Percentiles rank a stretch among this genome's conserved stretches.
Conservation (phyloP, 1,139 yeast species). For the Yamadazyma mexicana region DNA sequence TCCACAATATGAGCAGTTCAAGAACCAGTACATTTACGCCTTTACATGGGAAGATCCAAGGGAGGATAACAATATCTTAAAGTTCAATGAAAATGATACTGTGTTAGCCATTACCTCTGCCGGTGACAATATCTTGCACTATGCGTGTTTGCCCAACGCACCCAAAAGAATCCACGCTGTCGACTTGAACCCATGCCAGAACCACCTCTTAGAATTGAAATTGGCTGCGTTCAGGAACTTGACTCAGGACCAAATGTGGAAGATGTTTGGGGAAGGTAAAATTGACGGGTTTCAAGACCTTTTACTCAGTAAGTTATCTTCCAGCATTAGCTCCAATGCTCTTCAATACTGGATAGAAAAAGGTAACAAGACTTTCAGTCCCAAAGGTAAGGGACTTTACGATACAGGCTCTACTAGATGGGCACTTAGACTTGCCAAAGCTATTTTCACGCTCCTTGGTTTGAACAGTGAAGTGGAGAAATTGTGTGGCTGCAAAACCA, state of each 20-base stretch:
- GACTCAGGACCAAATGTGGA: conserved; percentile 65
- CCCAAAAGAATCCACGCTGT: conserved; percentile 82
- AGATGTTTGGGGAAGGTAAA: conserved; percentile 73
- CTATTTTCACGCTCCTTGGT: conserved; percentile 59
- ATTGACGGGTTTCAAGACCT: conserved; percentile 48
- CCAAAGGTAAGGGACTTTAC: conserved; percentile 56
- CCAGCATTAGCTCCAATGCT: conserved; percentile 75
- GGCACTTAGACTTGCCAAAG: conserved; percentile 71
- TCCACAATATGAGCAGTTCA: conserved; percentile 69
- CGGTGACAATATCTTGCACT: conserved; percentile 76
- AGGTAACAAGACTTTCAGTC: conserved; percentile 57
- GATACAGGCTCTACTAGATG: conserved; percentile 86
- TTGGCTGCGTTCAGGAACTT: conserved; percentile 66
- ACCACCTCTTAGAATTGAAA: conserved; percentile 75
- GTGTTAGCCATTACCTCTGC: conserved; percentile 85
- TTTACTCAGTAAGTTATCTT: conserved; percentile 56
- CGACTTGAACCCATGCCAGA: conserved; percentile 81
- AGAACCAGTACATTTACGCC: conserved; percentile 77
- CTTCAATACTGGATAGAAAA: conserved; percentile 76
- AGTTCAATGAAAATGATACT: conserved; percentile 62
- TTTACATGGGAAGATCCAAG: conserved; percentile 92
- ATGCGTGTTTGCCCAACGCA: conserved; percentile 68
- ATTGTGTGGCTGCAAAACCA: conserved; percentile 57
- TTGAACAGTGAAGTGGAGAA: conserved; percentile 50
- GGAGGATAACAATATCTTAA: conserved; percentile 69